Base-by-base conservation (phyloP, 768 basidiomycete genomes). In the Mycena filopes region DNA sequence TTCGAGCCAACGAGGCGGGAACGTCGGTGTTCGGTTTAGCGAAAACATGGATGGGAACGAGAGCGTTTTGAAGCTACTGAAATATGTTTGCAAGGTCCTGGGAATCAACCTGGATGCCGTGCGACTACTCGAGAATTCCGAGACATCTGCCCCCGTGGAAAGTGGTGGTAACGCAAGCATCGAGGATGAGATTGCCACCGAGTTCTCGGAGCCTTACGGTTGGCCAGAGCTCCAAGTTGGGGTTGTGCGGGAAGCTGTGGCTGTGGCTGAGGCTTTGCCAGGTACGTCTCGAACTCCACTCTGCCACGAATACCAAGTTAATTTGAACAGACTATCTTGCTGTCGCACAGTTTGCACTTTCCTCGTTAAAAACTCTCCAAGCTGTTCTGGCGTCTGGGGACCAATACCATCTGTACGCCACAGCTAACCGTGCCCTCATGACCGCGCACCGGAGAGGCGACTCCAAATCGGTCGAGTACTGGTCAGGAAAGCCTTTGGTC, bases 171-270 rank as follows among this genome's bases (percentile, higher is more conserved):
- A 60, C 16, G 51, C 67, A 33, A 73, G 33, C 63, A 76, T 75
- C 31, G 84, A 83, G 59, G 81, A 83, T 49, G 84, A 85, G 56
- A 77, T 79, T 0, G 63, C 80, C 11, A 79, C 80, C 36, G 77
- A 79, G 21, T 74, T 79, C 31, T 80, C 77, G 26, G 87, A 89
- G 66, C 77, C 85, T 6, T 93, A 89, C 74, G 98, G 98, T 5
- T 99, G 97, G 97, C 91, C 96, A 3, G 94, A 96, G 75, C 81
- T 99, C 42, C 97, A 98, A 80, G 87, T 98, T 20, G 95, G 95
- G 25, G 88, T 96, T n/a, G 83, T 98, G 23, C 87, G 95, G 40
- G 98, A 99, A 75, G 94, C 95, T 1, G 89, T 98, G 23, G 90
- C 92, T 0, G 89, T 99, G 3, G 93, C 95, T 2, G 95, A 98